Conservation (phyloP, 2,329 filamentous ascomycete species). For the Pseudogymnoascus pannorum region DNA sequence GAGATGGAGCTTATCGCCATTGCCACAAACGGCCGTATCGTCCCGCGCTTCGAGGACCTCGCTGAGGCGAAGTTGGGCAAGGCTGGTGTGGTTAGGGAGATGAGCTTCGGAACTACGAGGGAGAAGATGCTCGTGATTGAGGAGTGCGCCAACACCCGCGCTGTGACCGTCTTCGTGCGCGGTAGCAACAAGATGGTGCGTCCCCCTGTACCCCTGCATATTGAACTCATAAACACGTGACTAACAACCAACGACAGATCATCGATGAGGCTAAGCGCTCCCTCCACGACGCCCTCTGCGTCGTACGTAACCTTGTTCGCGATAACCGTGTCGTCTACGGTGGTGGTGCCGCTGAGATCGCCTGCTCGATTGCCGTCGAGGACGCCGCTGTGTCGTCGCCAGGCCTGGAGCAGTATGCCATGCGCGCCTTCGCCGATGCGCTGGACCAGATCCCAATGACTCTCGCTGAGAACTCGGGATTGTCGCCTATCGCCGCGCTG, state of each 20-base stretch:
- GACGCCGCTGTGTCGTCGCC: conserved; percentile 91
- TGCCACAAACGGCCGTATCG: conserved; percentile 94
- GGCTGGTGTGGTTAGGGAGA: conserved; percentile 85
- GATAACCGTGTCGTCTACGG: conserved; percentile 98
- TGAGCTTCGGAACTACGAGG: conserved; percentile 93
- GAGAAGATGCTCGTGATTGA: conserved; percentile 99
- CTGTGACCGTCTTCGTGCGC: conserved; percentile 91
- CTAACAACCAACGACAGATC: conserved; percentile 51
- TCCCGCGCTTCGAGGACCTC: conserved; percentile 93
- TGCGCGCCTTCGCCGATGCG: conserved; percentile 95
- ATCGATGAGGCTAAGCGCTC: conserved; percentile 98
- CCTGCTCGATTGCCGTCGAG: conserved; percentile 92
- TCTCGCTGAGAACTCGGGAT: conserved; percentile 90
- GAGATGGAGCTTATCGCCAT: conserved; percentile 99
- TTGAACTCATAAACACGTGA: conserved; percentile 6
- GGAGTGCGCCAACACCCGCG: conserved; percentile 95
- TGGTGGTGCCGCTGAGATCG: conserved; percentile 92
- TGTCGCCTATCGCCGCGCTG: conserved; percentile 92
- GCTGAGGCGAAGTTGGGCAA: conserved; percentile 83
- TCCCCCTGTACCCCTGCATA: conserved; percentile 15
- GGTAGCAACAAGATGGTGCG: conserved; percentile 98
- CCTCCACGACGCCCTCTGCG: conserved; percentile 92
- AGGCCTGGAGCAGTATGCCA: conserved; percentile 97
- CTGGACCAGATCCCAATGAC: conserved; percentile 92
- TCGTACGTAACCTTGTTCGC: conserved; percentile 89